Conservation (phyloP, 306 rosid genomes). For the Astragalus glycyphyllos region DNA sequence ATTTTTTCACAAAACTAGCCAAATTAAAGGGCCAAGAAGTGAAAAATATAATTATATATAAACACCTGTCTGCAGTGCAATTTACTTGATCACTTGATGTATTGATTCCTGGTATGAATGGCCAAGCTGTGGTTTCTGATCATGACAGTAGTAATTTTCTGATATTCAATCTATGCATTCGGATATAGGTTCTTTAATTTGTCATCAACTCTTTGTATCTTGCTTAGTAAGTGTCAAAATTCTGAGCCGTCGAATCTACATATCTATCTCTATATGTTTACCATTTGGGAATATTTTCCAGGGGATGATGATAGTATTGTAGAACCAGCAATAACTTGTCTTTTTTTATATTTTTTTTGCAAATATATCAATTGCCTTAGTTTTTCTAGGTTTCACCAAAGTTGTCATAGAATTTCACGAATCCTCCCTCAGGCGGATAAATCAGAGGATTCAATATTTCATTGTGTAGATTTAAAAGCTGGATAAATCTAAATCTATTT, state of each 20-base stretch:
- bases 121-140: neutral
- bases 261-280: neutral
- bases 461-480: too few species aligned
- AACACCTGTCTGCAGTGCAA: neutral
- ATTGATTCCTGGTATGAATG: too few species aligned
- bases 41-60: neutral
- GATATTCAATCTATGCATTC: too few species aligned
- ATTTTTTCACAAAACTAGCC: neutral
- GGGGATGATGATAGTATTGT: too few species aligned
- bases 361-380: neutral
- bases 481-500: too few species aligned
- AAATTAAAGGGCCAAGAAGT: neutral
- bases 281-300: neutral
- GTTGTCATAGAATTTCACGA: constrained; percentile 21
- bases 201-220: neutral
- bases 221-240: neutral
- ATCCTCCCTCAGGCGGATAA: constrained; percentile 31
- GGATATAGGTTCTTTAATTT: too few species aligned
- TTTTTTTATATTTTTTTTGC: neutral
- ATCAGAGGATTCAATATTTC: neutral
- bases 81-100: neutral
- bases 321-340: neutral
- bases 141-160: too few species aligned
- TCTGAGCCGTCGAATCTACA: neutral
- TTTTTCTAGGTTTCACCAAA: constrained; percentile 27